A percentile compares a stretch with the other conserved stretches of the same genome.
phyloP scores from a whole-genome alignment of 2,329 filamentous ascomycete genomes.

The Penicillium sp. region DNA sequence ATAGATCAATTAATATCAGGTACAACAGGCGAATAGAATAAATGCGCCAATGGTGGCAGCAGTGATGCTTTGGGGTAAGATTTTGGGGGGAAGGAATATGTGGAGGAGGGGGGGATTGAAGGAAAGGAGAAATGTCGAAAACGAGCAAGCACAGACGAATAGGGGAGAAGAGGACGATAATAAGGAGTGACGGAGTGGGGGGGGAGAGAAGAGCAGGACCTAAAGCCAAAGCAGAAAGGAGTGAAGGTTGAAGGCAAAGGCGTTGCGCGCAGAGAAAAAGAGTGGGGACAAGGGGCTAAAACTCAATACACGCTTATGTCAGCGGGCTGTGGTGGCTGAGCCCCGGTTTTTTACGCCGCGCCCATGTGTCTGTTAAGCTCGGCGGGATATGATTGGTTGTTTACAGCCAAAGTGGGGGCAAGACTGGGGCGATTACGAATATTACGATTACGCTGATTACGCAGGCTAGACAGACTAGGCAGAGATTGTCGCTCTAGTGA shows the following conservation, averaged over 20 bases:
- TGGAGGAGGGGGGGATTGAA: neutral
- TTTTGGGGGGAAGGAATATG: neutral
- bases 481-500: no score
- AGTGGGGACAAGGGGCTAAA: neutral
- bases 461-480: neutral
- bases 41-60: neutral
- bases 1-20: neutral
- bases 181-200: slow-evolving; percentile 8
- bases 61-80: no score
- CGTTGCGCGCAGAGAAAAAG: no score
- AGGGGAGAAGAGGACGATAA: slow-evolving; percentile 2
- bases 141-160: neutral
- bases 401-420: neutral
- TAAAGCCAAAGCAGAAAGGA: slow-evolving; percentile 5
- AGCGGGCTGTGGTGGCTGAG: slow-evolving; percentile 2
- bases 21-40: neutral
- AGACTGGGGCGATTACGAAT: neutral
- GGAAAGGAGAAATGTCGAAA: neutral
- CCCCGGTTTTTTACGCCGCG: neutral
- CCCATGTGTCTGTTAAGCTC: neutral
- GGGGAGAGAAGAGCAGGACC: neutral
- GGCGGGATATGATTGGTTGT: neutral
- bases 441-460: neutral
- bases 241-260: neutral
- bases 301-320: neutral